These are phyloP conservation scores for Phytophthora litchii DNA, from an alignment of 352 stramenopile species.

Conservation along the genomic window DNA sequence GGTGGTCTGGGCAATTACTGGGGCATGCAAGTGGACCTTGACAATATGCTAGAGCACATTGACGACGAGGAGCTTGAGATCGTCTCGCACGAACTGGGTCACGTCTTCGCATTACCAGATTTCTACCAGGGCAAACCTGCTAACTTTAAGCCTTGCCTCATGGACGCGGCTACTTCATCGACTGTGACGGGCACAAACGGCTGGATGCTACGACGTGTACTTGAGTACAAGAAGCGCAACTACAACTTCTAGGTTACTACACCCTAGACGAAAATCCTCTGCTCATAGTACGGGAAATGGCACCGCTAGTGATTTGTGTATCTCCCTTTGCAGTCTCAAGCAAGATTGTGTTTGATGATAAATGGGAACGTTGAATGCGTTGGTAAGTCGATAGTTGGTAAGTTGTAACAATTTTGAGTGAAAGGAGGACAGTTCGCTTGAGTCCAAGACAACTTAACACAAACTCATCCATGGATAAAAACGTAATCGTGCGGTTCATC, in stretches of 20 bases:
- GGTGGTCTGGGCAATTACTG: constrained; percentile 25
- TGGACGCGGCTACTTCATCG: constrained; percentile 20
- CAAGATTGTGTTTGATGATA: too few relatives aligned
- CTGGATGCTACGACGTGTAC: constrained; percentile 38
- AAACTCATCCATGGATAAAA: too few relatives aligned
- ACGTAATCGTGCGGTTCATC: too few relatives aligned
- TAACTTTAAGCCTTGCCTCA: constrained; percentile 24
- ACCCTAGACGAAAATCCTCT: too few relatives aligned
- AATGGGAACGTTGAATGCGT: too few relatives aligned
- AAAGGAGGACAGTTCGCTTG: too few relatives aligned
- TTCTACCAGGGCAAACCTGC: constrained; percentile 24
- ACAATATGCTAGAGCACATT: constrained; percentile 29
- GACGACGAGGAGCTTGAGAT: constrained; percentile 29
- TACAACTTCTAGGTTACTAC: constrained; percentile 20
- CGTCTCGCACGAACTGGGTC: constrained; percentile 42
- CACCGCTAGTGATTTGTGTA: too few relatives aligned
- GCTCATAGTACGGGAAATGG: too few relatives aligned
- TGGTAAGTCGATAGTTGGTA: too few relatives aligned
- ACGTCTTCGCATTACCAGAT: constrained; percentile 23
- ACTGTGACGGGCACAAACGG: constrained; percentile 23
- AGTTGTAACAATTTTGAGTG: too few relatives aligned
- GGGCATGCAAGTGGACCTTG: constrained; percentile 30
- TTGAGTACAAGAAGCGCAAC: constrained; percentile 27
- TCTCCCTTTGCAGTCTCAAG: too few relatives aligned
- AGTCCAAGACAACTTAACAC: too few relatives aligned